A percentile compares a stretch with the other conserved stretches of the same genome.
phyloP scores from a whole-genome alignment of 2,329 filamentous ascomycete species.

The Drechslerella stenobrocha region DNA sequence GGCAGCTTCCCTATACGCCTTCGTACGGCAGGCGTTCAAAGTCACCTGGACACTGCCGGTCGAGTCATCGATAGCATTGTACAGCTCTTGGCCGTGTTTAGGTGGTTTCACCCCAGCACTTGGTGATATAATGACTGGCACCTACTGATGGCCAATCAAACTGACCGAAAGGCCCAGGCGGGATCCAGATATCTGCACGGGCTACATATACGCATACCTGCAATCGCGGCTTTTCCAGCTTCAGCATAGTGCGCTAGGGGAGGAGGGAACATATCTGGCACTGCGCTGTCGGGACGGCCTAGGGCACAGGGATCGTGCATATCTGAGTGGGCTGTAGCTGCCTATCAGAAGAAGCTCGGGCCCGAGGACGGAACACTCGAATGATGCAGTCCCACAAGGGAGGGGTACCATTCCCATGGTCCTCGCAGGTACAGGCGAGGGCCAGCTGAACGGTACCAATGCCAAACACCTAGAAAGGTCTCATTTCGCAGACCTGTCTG shows the following conservation, averaged over 20 bases:
- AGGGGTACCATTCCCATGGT: conserved; percentile 29
- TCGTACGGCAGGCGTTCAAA: too few species aligned
- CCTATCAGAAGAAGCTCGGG: conserved; percentile 30
- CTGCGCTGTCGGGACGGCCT: neutral
- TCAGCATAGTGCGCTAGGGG: neutral
- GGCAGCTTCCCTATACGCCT: too few species aligned
- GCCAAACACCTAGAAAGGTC: neutral
- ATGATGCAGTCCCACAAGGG: conserved; percentile 19
- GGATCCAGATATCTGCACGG: neutral
- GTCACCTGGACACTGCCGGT: too few species aligned
- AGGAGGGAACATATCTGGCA: neutral
- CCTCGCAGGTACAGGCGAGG: conserved; percentile 10
- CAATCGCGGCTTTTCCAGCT: neutral
- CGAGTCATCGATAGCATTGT: too few species aligned
- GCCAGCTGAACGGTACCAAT: conserved; percentile 28
- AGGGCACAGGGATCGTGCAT: conserved; percentile 14
- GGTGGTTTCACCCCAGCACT: neutral
- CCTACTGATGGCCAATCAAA: neutral
- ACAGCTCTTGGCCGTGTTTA: neutral
- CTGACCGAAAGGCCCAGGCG: neutral
- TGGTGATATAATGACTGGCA: neutral
- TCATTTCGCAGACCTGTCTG: neutral
- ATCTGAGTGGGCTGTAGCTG: conserved; percentile 15
- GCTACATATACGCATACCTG: neutral
- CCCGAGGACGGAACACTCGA: conserved; percentile 14